Evolutionary conservation across 805 yeast genomes (phyloP), one percentile per base, ranked within the genome.

Genomic region (Saturnispora silvae): DNA sequence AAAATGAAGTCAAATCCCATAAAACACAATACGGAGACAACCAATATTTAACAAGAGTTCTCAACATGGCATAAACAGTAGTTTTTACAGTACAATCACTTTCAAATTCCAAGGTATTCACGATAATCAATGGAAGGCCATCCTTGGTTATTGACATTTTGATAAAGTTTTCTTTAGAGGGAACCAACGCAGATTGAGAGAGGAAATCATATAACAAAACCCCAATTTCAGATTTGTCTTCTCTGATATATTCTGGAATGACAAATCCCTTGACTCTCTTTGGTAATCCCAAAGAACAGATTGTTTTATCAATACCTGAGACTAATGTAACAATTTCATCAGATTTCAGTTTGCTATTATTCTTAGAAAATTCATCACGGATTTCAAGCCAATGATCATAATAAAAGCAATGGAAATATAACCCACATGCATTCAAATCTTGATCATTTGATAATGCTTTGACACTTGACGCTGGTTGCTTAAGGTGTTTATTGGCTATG

Each of bases 11-110:
- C 45, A 82, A 75, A 53, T 85, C 95, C 41, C 73, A 46, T 5
- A 84, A 70, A 34, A 77, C 42, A 42, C 74, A 71, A 52, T 68
- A 82, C 40, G 72, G 74, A 23, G 72, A 66, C 16, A 77, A 75
- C 87, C 94, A 80, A 19, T 82, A 66, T 50, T 77, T 80, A 36
- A 79, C 70, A 14, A 78, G 70, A 4, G 72, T 67, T 46, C 81
- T 85, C 37, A 81, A 67, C 6, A 77, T 47, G 41, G 78, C 67
- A 56, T 70, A 84, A 18, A 72, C 59, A 19, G 78, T 56, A 4
- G 72, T 58, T 31, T 80, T 79, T 0, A 66, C 51, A 31, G 69
- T 71, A 11, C 53, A 33, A 8, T 54, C 55, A 10, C 52, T 54
- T 5, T 61, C 49, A 27, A 72, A 60, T 15, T 66, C 55, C 6